Conservation (phyloP, 1,284 basidiomycete species). For the Ustilago bromivora region DNA sequence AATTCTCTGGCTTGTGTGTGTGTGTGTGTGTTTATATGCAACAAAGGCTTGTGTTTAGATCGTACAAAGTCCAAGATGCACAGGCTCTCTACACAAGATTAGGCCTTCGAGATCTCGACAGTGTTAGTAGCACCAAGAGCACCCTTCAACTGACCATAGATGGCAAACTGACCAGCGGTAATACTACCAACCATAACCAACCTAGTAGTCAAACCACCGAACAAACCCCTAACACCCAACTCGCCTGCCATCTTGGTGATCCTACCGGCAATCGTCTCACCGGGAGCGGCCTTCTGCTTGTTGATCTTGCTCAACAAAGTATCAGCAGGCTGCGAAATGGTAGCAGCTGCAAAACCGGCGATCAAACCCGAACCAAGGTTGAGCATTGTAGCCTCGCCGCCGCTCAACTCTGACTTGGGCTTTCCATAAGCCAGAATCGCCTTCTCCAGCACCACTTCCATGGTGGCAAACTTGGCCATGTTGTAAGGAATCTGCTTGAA, state of each 20-base stretch:
- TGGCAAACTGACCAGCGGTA: constrained; percentile 72
- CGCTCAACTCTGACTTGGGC: constrained; percentile 72
- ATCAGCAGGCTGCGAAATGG: constrained; percentile 69
- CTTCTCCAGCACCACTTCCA: constrained; percentile 71
- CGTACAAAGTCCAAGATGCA: too few relatives aligned
- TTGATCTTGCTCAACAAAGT: constrained; percentile 74
- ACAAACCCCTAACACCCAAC: constrained; percentile 73
- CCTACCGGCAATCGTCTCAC: constrained; percentile 73
- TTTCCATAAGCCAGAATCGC: constrained; percentile 72
- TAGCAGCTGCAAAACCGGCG: constrained; percentile 69
- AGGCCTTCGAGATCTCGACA: constrained; percentile 64
- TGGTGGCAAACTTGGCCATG: constrained; percentile 73
- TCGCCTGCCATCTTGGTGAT: constrained; percentile 72
- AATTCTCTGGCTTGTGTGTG: too few relatives aligned
- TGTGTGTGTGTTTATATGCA: too few relatives aligned
- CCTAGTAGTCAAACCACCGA: constrained; percentile 72
- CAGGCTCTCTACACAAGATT: background rate
- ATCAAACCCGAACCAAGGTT: constrained; percentile 69
- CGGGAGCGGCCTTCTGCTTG: constrained; percentile 75
- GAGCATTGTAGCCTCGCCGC: constrained; percentile 59
- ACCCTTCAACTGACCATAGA: constrained; percentile 73
- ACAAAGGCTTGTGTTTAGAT: too few relatives aligned
- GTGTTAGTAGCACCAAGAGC: constrained; percentile 72
- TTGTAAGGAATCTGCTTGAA: constrained; percentile 70
- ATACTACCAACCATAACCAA: constrained; percentile 72